These are phyloP conservation scores for Clonostachys sp. DNA, from an alignment of 2,329 filamentous ascomycete species.

Conservation along the genomic window DNA sequence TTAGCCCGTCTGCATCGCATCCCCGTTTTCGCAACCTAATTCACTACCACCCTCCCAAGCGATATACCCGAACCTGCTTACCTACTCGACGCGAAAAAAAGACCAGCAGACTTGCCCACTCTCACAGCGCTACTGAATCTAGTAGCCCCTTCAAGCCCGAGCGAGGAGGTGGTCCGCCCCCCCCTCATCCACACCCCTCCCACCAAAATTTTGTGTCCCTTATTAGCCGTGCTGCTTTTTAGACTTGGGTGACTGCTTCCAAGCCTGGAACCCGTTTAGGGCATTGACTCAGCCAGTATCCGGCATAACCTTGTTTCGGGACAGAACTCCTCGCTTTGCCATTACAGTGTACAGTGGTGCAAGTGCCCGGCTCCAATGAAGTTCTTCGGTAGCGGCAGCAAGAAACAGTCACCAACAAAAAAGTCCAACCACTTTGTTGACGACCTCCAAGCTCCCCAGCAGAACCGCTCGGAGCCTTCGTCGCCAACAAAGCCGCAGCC, in stretches of 20 bases:
- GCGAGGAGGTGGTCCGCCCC: not conserved
- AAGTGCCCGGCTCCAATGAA: conserved; percentile 37
- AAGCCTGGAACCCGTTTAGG: conserved; percentile 1
- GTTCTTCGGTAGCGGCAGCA: conserved; percentile 33
- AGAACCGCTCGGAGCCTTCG: conserved; percentile 24
- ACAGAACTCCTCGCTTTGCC: conserved; percentile 14
- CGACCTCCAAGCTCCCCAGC: conserved; percentile 24
- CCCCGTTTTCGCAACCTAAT: too few species aligned
- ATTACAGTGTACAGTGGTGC: not conserved
- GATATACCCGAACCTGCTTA: too few species aligned
- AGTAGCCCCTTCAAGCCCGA: not conserved
- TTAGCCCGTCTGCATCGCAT: too few species aligned
- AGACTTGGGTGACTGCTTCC: not conserved
- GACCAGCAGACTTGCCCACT: too few species aligned
- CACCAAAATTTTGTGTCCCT: not conserved
- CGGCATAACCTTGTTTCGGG: conserved; percentile 33
- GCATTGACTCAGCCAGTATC: conserved; percentile 3
- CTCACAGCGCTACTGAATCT: not conserved
- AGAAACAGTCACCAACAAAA: conserved; percentile 36
- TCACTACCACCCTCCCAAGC: too few species aligned
- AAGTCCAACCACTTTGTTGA: conserved; percentile 33
- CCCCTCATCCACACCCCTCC: not conserved
- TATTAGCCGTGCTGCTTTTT: not conserved
- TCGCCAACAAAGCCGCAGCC: conserved; percentile 26
- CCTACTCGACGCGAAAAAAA: too few species aligned